Evolutionary conservation across 2,329 filamentous ascomycete species (phyloP), one percentile per base, ranked within the genome.

Genomic region (Plectosphaerella cucumerina): DNA sequence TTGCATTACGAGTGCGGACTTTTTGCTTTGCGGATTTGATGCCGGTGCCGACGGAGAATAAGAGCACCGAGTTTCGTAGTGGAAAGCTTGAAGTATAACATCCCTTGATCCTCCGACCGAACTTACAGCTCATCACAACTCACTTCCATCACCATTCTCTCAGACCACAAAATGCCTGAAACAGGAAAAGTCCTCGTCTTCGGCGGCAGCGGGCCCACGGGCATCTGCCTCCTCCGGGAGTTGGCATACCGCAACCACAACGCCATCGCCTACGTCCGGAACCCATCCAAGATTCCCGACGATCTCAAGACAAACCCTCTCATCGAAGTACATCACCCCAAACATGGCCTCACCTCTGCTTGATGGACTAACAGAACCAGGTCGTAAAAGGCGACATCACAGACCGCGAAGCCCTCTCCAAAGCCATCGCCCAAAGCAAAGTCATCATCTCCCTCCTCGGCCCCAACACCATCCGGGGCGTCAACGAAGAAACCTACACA

Each of bases 181-280:
- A 23, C 42, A 3, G 42, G 42, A n/a, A 50, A 26, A 43, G 49
- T 63, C 15, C 59, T 67, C 3, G 60, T 67, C 3, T 54, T 68
- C 10, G 64, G 65, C 2, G 63, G 52, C n/a, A 67, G 65, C 1
- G 65, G 64, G 3, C 65, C 65, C 2, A 57, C 65, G 0, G 65
- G 65, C 5, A 60, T 66, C 18, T 62, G 59, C 42, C 54, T 67
- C 1, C 48, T 67, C 0, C 55, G 64, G 0, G 65, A 68, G 44
- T 57, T 66, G 1, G 39, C 66, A 0, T 34, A 60, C 47, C 60
- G 62, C 8, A 52, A 61, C 1, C 59, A 65, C 21, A 34, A 55
- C 2, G 58, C 57, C 3, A 56, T 67, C 3, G 64, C 53, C 20
- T 60, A 56, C 26, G 56, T 50, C 8, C 53, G 57, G 18, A 59